These are phyloP conservation scores for Inga leiocalycina DNA, from an alignment of 306 rosid genomes.

Conservation along the genomic window DNA sequence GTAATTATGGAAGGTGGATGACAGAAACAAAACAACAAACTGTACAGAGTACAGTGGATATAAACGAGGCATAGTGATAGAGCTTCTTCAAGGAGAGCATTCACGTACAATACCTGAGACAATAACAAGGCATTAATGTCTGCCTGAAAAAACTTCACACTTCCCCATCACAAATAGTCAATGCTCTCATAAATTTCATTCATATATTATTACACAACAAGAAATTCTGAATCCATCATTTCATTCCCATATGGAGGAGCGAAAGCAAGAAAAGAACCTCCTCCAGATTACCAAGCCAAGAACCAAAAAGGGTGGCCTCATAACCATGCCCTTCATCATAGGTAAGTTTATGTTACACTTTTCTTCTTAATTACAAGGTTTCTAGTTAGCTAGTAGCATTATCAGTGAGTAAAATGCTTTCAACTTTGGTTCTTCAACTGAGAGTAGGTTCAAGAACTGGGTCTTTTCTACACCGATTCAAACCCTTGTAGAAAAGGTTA, in stretches of 20 bases:
- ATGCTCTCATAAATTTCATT: neutral
- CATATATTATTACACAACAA: constrained; percentile 21
- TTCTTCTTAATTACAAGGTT: too few relatives aligned
- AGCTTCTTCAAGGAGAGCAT: neutral
- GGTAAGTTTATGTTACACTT: constrained; percentile 33
- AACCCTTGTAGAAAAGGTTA: too few relatives aligned
- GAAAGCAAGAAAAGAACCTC: constrained; percentile 29
- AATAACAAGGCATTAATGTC: neutral
- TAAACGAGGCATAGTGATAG: constrained; percentile 17
- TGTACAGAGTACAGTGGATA: neutral
- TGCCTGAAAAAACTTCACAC: neutral
- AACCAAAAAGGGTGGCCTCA: constrained; percentile 70
- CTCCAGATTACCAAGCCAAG: constrained; percentile 18
- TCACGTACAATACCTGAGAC: neutral
- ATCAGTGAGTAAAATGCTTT: too few relatives aligned
- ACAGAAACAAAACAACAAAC: neutral
- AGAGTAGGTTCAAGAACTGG: too few relatives aligned
- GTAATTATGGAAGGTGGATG: neutral
- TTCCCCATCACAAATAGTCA: neutral
- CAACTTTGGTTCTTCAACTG: too few relatives aligned
- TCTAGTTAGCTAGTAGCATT: too few relatives aligned
- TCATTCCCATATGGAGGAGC: constrained; percentile 28
- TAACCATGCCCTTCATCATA: constrained; percentile 83
- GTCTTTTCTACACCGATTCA: too few relatives aligned
- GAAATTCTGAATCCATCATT: neutral